Conservation (phyloP, 352 stramenopile genomes). For the Thalassiosira mediterranea region DNA sequence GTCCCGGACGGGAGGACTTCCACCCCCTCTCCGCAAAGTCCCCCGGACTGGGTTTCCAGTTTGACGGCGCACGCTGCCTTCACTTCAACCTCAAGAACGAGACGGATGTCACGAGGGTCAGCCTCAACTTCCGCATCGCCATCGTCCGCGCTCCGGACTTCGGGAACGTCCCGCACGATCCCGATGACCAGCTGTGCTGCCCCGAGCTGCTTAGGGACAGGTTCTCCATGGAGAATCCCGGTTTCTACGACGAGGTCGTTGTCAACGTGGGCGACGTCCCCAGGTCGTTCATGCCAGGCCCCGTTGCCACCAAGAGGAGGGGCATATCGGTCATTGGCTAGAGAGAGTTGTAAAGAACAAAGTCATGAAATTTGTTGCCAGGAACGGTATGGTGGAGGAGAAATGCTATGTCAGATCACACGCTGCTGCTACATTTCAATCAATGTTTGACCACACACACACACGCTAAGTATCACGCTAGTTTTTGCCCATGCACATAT, state of each 20-base stretch:
- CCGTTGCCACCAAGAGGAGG: conserved; percentile 50
- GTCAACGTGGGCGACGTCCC: conserved; percentile 54
- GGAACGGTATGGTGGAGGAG: conserved; percentile 13
- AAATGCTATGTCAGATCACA: conserved; percentile 7
- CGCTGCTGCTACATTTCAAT: not conserved
- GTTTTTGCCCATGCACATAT: no score
- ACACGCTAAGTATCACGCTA: no score
- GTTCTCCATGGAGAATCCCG: conserved; percentile 48
- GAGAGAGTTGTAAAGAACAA: no score
- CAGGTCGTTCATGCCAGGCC: conserved; percentile 39
- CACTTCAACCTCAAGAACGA: conserved; percentile 76
- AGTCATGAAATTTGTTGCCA: no score
- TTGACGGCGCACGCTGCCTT: conserved; percentile 71
- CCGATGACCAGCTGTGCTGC: conserved; percentile 58
- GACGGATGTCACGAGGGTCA: conserved; percentile 62
- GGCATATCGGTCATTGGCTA: conserved; percentile 34
- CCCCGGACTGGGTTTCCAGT: conserved; percentile 69
- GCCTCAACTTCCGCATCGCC: conserved; percentile 72
- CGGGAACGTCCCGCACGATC: conserved; percentile 24
- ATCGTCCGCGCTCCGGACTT: conserved; percentile 48
- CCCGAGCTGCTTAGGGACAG: conserved; percentile 56
- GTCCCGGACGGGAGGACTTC: conserved; percentile 74
- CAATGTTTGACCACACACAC: no score
- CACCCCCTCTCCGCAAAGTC: conserved; percentile 65
- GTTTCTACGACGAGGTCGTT: conserved; percentile 78